Evolutionary conservation across 228 moss, liverwort and hornwort genomes (phyloP).

Genomic region (Sphagnum fallax): DNA sequence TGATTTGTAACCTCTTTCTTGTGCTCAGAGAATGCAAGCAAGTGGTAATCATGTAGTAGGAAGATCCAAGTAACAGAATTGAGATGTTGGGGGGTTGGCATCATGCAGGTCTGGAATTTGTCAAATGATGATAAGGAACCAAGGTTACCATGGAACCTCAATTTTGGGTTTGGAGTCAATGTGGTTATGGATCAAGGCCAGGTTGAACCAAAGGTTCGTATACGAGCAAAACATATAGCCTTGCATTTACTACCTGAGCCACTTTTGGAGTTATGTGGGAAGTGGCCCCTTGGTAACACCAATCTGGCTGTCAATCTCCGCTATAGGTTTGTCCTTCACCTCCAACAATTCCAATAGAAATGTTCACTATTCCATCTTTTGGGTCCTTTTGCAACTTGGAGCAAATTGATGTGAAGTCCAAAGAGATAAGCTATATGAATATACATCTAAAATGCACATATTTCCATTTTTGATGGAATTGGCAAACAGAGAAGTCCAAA

Average conservation of each 20-base stretch:
- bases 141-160: constrained; percentile 47
- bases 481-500: background rate
- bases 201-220: constrained; percentile 53
- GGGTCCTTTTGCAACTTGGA: too few relatives aligned
- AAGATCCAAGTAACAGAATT: background rate
- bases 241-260: constrained; percentile 68
- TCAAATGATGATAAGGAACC: constrained; percentile 24
- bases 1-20: background rate
- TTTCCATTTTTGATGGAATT: background rate
- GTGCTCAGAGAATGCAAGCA: background rate
- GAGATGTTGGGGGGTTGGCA: background rate
- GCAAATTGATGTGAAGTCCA: too few relatives aligned
- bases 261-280: constrained; percentile 64
- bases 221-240: constrained; percentile 60
- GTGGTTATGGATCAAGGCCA: constrained; percentile 62
- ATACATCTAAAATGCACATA: too few relatives aligned
- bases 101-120: constrained; percentile 56
- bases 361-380: too few relatives aligned
- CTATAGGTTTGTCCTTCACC: constrained; percentile 33
- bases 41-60: background rate
- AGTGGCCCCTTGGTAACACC: constrained; percentile 61
- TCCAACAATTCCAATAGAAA: background rate
- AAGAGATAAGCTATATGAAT: too few relatives aligned
- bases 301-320: constrained; percentile 58
- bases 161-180: constrained; percentile 65